Percentiles rank a stretch among this genome's conserved stretches.
Conservation (phyloP, 169 alveolate genomes). For the Babesia ovis region DNA sequence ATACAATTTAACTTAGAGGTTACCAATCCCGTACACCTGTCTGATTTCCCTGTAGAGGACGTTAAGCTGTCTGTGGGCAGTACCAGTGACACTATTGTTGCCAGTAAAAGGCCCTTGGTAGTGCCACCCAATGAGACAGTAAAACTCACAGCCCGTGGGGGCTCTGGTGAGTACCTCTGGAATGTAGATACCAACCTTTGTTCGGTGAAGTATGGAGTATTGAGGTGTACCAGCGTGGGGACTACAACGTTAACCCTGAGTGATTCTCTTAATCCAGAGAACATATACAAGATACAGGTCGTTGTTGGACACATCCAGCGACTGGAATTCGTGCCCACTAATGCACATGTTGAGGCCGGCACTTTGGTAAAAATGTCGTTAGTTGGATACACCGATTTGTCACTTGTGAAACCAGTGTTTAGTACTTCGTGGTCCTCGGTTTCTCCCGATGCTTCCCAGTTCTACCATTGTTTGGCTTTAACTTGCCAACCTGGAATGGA, state of each 20-base stretch:
- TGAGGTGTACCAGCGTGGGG: slow-evolving; percentile 35
- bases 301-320: not conserved
- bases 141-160: slow-evolving; percentile 43
- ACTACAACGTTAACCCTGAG: slow-evolving; percentile 28
- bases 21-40: slow-evolving; percentile 35
- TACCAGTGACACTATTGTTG: not conserved
- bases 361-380: slow-evolving; percentile 2
- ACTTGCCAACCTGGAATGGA: not conserved
- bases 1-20: slow-evolving; percentile 3
- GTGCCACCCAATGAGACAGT: slow-evolving; percentile 31
- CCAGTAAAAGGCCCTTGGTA: slow-evolving; percentile 27
- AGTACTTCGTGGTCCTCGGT: slow-evolving; percentile 5
- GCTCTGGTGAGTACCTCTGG: slow-evolving; percentile 48
- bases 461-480: slow-evolving; percentile 26
- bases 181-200: slow-evolving; percentile 32
- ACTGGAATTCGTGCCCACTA: slow-evolving; percentile 7
- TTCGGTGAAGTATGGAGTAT: slow-evolving; percentile 23
- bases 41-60: slow-evolving; percentile 22
- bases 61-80: not conserved
- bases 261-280: slow-evolving; percentile 31
- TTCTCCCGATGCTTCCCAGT: not conserved
- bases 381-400: slow-evolving; percentile 5
- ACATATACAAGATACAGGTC: slow-evolving; percentile 41
- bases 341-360: slow-evolving; percentile 13
- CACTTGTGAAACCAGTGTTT: slow-evolving; percentile 13